These are phyloP conservation scores for Suillus paluster DNA, from an alignment of 768 basidiomycete species.

Conservation along the genomic window DNA sequence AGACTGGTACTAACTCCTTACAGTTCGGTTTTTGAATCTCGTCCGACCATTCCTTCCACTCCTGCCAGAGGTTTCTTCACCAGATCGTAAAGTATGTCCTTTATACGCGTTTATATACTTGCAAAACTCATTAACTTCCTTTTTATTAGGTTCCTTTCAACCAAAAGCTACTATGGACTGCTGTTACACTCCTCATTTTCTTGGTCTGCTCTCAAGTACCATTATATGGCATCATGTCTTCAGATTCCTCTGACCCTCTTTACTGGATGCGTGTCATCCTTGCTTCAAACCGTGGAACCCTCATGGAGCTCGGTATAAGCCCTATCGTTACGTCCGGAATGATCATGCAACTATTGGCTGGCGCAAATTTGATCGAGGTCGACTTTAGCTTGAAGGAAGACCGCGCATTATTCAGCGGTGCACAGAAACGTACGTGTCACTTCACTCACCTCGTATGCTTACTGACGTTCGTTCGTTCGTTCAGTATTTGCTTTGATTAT, in stretches of 20 bases:
- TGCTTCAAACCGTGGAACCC: slow-evolving; percentile 96
- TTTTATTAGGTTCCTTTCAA: slow-evolving; percentile 87
- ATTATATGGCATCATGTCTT: slow-evolving; percentile 99
- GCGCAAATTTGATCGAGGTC: slow-evolving; percentile 96
- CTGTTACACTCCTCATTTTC: slow-evolving; percentile 99
- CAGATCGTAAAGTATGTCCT: slow-evolving; percentile 86
- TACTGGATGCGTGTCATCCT: slow-evolving; percentile 99
- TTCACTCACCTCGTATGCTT: no score
- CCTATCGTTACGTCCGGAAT: slow-evolving; percentile 98
- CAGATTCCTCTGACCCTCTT: slow-evolving; percentile 97
- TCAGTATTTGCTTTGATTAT: slow-evolving; percentile 98
- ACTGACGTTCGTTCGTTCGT: no score
- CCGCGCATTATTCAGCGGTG: slow-evolving; percentile 91
- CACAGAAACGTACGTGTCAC: slow-evolving; percentile 86
- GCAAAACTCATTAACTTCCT: slow-evolving; percentile 9
- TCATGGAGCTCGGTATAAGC: slow-evolving; percentile 99
- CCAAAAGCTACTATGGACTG: slow-evolving; percentile 98
- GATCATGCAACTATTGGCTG: slow-evolving; percentile 99
- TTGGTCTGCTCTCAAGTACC: slow-evolving; percentile 99
- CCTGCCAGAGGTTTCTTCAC: slow-evolving; percentile 96
- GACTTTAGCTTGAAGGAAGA: slow-evolving; percentile 98
- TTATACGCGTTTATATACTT: slow-evolving; percentile 10
- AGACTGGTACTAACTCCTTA: slow-evolving; percentile 8
- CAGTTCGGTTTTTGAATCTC: slow-evolving; percentile 97
- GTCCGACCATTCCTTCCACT: slow-evolving; percentile 97